These are phyloP conservation scores for Trichocomaceae sp. DNA, from an alignment of 2,329 filamentous ascomycete species.

Conservation along the genomic window DNA sequence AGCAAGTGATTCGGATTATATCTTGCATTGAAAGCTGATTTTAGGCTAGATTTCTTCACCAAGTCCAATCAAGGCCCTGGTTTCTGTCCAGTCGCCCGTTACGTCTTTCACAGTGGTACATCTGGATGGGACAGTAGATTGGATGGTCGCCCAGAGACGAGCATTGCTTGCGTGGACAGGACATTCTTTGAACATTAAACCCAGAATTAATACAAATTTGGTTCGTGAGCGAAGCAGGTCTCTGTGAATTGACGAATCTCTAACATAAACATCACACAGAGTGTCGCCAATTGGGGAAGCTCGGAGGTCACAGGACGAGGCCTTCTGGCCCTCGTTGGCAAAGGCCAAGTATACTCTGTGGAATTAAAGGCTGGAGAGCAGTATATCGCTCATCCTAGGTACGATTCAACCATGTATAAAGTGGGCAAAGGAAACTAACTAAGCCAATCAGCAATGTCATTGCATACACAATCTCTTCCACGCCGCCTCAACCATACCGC, in stretches of 20 bases:
- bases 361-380: slow-evolving; percentile 75
- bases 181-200: slow-evolving; percentile 69
- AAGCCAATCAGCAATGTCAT: slow-evolving; percentile 62
- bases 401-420: slow-evolving; percentile 15
- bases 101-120: slow-evolving; percentile 84
- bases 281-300: slow-evolving; percentile 84
- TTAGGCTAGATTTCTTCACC: slow-evolving; percentile 67
- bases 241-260: not conserved
- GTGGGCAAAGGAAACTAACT: not conserved
- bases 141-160: slow-evolving; percentile 83
- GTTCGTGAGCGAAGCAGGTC: slow-evolving; percentile 36
- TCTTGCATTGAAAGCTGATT: slow-evolving; percentile 12
- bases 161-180: slow-evolving; percentile 96
- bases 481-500: slow-evolving; percentile 74
- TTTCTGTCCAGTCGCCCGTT: slow-evolving; percentile 77
- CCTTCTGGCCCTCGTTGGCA: slow-evolving; percentile 73
- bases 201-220: slow-evolving; percentile 67
- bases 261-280: slow-evolving; percentile 31
- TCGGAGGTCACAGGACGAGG: slow-evolving; percentile 83
- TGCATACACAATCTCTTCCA: slow-evolving; percentile 72
- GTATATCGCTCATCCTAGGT: slow-evolving; percentile 79
- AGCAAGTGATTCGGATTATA: not conserved
- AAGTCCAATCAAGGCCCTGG: slow-evolving; percentile 77
- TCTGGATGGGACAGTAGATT: slow-evolving; percentile 89
- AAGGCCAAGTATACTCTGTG: slow-evolving; percentile 84